A percentile compares a stretch with the other conserved stretches of the same genome.
Conservation (phyloP, 768 basidiomycete genomes). For the Mycena rebaudengoi region DNA sequence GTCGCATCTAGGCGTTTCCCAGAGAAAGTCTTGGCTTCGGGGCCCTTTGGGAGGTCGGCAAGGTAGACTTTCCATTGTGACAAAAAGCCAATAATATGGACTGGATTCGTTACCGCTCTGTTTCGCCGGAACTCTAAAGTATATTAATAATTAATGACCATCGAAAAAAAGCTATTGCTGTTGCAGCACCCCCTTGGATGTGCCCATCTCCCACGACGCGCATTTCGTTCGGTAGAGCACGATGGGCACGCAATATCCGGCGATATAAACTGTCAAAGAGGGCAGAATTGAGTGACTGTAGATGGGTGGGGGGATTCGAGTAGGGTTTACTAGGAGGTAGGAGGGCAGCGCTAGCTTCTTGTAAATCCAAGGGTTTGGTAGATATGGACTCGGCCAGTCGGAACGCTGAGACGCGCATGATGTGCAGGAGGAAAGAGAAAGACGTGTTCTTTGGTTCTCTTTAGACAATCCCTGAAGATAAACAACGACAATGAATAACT, state of each 20-base stretch:
- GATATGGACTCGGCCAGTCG: constrained; percentile 67
- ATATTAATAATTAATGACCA: neutral
- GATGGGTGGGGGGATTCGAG: constrained; percentile 36
- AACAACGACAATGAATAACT: no score
- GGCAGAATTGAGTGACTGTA: neutral
- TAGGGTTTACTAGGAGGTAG: constrained; percentile 90
- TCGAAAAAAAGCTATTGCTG: neutral
- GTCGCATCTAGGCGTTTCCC: constrained; percentile 78
- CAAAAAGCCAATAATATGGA: constrained; percentile 93
- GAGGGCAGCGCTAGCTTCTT: constrained; percentile 70
- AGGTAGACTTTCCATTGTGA: constrained; percentile 96
- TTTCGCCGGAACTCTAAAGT: constrained; percentile 88
- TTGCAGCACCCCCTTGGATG: constrained; percentile 72
- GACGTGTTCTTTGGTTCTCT: constrained; percentile 3
- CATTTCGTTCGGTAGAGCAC: constrained; percentile 78
- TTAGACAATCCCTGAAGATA: no score
- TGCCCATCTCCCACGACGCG: constrained; percentile 86
- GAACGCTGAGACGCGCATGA: constrained; percentile 51
- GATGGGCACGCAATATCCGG: constrained; percentile 81
- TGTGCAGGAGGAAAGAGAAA: neutral
- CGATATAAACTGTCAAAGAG: constrained; percentile 72
- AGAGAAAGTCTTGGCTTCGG: constrained; percentile 54
- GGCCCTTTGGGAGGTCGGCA: constrained; percentile 66
- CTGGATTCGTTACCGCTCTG: constrained; percentile 79
- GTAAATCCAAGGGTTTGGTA: constrained; percentile 64